Evolutionary conservation across 1,284 basidiomycete genomes (phyloP), one percentile per base, ranked within the genome.

Genomic region (Ceratobasidium sp.): DNA sequence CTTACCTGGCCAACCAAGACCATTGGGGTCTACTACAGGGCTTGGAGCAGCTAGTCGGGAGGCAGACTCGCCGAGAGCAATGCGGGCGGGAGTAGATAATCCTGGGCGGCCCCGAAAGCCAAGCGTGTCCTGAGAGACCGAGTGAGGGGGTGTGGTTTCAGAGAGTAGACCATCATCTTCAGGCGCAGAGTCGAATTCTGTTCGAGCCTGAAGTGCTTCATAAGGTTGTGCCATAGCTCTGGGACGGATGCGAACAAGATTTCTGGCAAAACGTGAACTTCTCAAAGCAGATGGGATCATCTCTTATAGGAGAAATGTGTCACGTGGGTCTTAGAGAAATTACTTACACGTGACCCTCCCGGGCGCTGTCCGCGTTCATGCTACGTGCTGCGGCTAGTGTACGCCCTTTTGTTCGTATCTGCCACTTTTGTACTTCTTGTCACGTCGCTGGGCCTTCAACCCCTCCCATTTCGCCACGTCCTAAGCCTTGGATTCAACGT

Each of bases 1-100:
- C 87, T 80, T 79, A 94, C 95, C 95, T 82, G 96, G 96, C 96
- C 96, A 98, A 1, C 96, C 96, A 17, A 98, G 87, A 51, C 96
- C 96, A 79, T 97, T 89, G 56, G 89, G 89, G 83, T 97, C 95
- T 54, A 93, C 92, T 45, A 96, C 89, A 74, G 89, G 86, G 54
- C 76, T 74, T 31, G 78, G 74, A 24, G 76, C 73, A 29, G 64
- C 57, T 51, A 78, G 29, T 11, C 71, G 57, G 17, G 71, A 45
- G 50, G 41, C 71, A 53, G 71, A 50, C 31, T 59, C 71, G 51
- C 33, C 36, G 6, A 73, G 59, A 41, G 71, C 71, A 47, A 73
- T 53, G 31, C 59, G 71, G 14, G 59, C 51, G 41, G 71, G 48
- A 1, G 71, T 60, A 22, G 57, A 62, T 29, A 73, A 47, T 41